Percentiles rank a stretch among this genome's conserved stretches.
Conservation (phyloP, 768 basidiomycete species). For the Leccinum incarnatum region DNA sequence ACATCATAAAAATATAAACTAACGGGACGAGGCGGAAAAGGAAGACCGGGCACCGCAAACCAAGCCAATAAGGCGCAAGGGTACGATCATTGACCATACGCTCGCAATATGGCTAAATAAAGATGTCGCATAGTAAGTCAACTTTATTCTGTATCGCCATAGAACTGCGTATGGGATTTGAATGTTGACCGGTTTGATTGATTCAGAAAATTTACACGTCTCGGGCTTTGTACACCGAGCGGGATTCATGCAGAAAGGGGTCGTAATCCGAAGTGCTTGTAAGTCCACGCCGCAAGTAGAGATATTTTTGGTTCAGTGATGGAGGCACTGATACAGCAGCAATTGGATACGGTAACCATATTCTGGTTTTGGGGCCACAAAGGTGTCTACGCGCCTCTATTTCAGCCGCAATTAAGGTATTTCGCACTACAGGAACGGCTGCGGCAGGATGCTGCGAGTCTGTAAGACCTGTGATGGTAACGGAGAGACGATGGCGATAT, state of each 20-base stretch:
- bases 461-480: background rate
- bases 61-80: too few species aligned
- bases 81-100: too few species aligned
- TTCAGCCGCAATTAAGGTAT: background rate
- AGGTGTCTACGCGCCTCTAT: background rate
- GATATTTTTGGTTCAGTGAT: background rate
- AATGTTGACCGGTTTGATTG: too few species aligned
- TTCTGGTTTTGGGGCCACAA: background rate
- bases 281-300: background rate
- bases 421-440: background rate
- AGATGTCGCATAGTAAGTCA: too few species aligned
- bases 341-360: background rate
- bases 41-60: slow-evolving; percentile 1
- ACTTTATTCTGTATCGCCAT: too few species aligned
- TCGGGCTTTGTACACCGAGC: too few species aligned
- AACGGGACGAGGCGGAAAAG: background rate
- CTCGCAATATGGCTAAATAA: too few species aligned
- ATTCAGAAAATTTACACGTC: too few species aligned
- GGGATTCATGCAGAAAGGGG: background rate
- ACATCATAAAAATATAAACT: too few species aligned
- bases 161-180: too few species aligned
- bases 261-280: background rate
- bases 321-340: background rate
- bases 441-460: background rate
- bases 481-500: background rate